Conservation (phyloP, 2,329 filamentous ascomycete genomes). For the Parascedosporium putredinis region DNA sequence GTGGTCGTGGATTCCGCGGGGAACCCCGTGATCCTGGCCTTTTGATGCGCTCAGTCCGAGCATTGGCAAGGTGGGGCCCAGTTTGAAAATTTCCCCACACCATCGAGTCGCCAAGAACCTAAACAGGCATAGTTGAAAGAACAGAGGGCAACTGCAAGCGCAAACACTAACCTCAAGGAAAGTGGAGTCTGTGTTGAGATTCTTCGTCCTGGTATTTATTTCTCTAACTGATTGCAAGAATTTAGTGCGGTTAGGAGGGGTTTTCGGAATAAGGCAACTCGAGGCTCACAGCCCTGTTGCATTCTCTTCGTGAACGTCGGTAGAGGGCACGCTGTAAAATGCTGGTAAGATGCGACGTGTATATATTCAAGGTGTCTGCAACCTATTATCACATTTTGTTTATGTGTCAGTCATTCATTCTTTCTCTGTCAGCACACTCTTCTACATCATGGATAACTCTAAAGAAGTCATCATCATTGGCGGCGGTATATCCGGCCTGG, state of each 20-base stretch:
- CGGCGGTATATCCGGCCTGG: constrained; percentile 15
- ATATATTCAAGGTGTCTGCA: neutral
- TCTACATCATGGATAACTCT: neutral
- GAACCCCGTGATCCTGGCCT: no score
- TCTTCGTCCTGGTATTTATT: no score
- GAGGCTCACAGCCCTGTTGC: neutral
- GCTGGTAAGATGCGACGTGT: neutral
- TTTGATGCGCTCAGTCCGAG: no score
- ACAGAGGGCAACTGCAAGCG: neutral
- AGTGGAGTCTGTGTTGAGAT: no score
- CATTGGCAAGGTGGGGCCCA: neutral
- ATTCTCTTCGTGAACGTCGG: neutral
- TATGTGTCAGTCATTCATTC: neutral
- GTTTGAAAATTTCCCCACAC: neutral
- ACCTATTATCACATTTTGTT: neutral
- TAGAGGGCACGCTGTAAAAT: neutral
- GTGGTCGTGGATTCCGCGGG: neutral
- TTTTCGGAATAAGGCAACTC: neutral
- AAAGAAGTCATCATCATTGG: constrained; percentile 14
- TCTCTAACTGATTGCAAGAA: no score
- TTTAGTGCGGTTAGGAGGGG: no score
- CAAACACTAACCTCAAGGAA: neutral
- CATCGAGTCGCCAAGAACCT: neutral
- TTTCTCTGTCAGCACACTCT: neutral
- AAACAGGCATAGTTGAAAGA: neutral